A percentile compares a stretch with the other conserved stretches of the same genome.
phyloP scores from a whole-genome alignment of 1,284 basidiomycete species.

The Trichosporon inkin region DNA sequence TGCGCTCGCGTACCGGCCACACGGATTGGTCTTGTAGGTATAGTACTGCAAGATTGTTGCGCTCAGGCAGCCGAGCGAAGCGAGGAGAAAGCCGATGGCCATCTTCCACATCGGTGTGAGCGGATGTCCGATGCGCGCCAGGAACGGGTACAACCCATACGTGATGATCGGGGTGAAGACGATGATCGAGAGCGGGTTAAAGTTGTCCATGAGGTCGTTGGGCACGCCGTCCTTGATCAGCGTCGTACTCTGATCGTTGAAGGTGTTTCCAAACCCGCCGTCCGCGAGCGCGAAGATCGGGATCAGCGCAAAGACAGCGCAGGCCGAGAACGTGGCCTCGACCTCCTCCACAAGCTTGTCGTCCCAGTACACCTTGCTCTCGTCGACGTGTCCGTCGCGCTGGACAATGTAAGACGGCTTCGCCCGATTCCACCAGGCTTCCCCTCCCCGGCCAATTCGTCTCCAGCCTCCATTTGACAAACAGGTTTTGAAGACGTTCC shows the following conservation, averaged over 20 bases:
- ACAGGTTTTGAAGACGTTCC: constrained; percentile 33
- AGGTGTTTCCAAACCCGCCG: constrained; percentile 29
- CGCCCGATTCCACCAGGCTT: constrained; percentile 51
- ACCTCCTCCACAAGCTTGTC: constrained; percentile 55
- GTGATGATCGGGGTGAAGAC: constrained; percentile 52
- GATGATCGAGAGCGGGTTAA: constrained; percentile 53
- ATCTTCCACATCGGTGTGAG: constrained; percentile 40
- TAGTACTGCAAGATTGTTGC: constrained; percentile 52
- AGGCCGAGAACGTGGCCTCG: constrained; percentile 51
- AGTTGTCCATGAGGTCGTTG: constrained; percentile 53
- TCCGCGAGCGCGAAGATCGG: constrained; percentile 54
- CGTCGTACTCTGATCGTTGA: constrained; percentile 49
- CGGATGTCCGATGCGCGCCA: constrained; percentile 44
- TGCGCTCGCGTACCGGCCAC: constrained; percentile 49
- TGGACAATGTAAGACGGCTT: constrained; percentile 48
- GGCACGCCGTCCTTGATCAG: constrained; percentile 52
- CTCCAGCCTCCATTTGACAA: constrained; percentile 29
- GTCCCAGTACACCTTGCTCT: constrained; percentile 50
- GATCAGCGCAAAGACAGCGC: constrained; percentile 52
- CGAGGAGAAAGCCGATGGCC: constrained; percentile 43
- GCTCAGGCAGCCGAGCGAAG: constrained; percentile 9
- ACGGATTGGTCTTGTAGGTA: constrained; percentile 52
- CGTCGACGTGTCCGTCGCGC: constrained; percentile 35
- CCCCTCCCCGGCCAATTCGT: constrained; percentile 37
- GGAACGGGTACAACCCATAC: constrained; percentile 51